phyloP scores from a whole-genome alignment of 768 basidiomycete genomes.

The Boletus fagicola region DNA sequence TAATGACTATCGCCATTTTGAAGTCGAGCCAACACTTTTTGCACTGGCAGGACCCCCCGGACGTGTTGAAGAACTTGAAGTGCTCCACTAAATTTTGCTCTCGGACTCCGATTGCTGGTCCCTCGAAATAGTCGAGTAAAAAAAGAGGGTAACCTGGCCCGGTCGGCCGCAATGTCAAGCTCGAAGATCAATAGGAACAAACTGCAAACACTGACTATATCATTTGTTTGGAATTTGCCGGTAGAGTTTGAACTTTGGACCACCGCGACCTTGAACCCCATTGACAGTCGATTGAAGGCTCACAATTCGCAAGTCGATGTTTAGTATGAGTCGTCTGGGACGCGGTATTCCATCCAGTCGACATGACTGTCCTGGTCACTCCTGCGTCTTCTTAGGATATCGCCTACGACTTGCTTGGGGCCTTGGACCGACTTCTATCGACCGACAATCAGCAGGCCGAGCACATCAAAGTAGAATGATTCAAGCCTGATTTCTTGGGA shows the following conservation, averaged over 20 bases:
- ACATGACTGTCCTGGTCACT: neutral
- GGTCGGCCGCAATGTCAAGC: neutral
- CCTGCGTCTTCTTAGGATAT: neutral
- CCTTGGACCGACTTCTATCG: neutral
- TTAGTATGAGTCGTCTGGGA: neutral
- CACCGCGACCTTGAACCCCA: neutral
- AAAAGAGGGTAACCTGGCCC: neutral
- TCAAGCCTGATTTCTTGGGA: neutral
- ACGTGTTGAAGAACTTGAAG: neutral
- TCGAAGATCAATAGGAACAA: neutral
- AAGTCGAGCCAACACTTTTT: neutral
- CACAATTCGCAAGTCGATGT: neutral
- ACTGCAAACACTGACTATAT: neutral
- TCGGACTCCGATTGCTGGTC: neutral
- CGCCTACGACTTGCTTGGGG: neutral
- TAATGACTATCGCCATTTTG: neutral
- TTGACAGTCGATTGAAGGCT: neutral
- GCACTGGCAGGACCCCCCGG: neutral
- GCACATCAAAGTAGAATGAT: neutral
- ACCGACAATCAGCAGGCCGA: neutral
- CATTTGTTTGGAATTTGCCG: constrained; percentile 1
- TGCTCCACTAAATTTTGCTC: neutral
- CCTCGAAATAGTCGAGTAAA: neutral
- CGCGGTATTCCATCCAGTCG: neutral
- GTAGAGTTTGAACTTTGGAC: constrained; percentile 1